phyloP scores from a whole-genome alignment of 2,329 filamentous ascomycete species.

The Microdochium bolleyi region DNA sequence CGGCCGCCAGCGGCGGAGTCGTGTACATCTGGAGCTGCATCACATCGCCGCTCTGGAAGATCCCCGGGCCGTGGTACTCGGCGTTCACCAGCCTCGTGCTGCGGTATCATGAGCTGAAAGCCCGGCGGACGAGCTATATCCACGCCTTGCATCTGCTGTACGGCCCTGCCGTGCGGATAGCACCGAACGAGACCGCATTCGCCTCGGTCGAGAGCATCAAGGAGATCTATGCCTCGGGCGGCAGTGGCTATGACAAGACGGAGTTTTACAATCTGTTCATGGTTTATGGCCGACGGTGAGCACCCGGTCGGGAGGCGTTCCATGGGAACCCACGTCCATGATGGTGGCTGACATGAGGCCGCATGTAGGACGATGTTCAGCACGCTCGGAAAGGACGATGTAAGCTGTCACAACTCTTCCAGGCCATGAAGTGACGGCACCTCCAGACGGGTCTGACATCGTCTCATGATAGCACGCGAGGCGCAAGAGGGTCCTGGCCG shows the following conservation, averaged over 20 bases:
- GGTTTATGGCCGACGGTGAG: constrained; percentile 46
- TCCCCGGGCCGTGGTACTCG: constrained; percentile 41
- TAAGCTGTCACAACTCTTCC: no score
- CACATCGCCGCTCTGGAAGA: constrained; percentile 26
- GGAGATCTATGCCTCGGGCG: constrained; percentile 54
- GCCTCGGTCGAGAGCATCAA: constrained; percentile 47
- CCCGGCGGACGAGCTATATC: constrained; percentile 43
- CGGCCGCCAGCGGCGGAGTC: constrained; percentile 6
- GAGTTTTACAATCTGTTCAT: constrained; percentile 56
- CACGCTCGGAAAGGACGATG: constrained; percentile 44
- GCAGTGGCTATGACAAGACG: constrained; percentile 58
- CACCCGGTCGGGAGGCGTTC: not conserved
- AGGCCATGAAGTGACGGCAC: no score
- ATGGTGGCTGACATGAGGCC: not conserved
- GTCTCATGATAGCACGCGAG: constrained; percentile 59
- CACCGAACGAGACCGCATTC: constrained; percentile 52
- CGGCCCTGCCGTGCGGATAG: constrained; percentile 49
- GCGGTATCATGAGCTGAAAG: constrained; percentile 49
- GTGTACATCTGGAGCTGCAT: constrained; percentile 18
- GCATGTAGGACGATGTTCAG: constrained; percentile 49
- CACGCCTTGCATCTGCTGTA: constrained; percentile 46
- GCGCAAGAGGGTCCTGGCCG: constrained; percentile 55
- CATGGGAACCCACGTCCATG: not conserved
- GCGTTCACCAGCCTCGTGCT: constrained; percentile 41
- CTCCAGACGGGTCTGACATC: no score